Percentiles rank a stretch among this genome's conserved stretches.
Evolutionary conservation across 2,329 filamentous ascomycete species (phyloP).

Genomic region (Chaetomiaceae sp.): DNA sequence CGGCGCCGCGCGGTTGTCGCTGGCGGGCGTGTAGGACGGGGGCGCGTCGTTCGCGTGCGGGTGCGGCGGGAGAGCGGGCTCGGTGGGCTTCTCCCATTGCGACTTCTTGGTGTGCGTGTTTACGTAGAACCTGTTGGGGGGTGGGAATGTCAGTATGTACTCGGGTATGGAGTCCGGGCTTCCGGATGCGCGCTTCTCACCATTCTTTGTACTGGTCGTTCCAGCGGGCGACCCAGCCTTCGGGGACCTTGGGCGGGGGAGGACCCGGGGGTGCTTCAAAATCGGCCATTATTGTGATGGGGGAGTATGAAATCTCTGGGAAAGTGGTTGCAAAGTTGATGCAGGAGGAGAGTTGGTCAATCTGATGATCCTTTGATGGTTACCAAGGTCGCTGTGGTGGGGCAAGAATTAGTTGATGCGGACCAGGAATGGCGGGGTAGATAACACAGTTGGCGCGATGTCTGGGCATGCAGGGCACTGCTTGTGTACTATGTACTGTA

Average conservation of each 20-base stretch:
- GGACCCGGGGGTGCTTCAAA: constrained; percentile 50
- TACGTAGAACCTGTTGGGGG: constrained; percentile 90
- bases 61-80: no score
- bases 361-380: no score
- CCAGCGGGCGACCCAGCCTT: constrained; percentile 81
- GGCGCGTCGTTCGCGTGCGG: constrained; percentile 48
- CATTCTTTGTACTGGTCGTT: constrained; percentile 88
- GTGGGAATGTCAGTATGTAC: no score
- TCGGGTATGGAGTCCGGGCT: no score
- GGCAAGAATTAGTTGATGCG: no score
- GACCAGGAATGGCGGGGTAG: no score
- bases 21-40: constrained; percentile 58
- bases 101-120: constrained; percentile 84
- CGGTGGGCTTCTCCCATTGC: constrained; percentile 81
- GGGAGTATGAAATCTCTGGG: neutral
- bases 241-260: constrained; percentile 58
- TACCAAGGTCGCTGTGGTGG: no score
- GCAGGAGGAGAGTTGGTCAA: no score
- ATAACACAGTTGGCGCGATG: neutral
- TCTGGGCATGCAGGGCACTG: no score
- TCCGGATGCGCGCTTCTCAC: constrained; percentile 27
- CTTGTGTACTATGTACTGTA: neutral
- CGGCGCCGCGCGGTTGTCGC: constrained; percentile 41
- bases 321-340: no score
- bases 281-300: constrained; percentile 42